phyloP scores from a whole-genome alignment of 352 stramenopile genomes.

The Elongisporangium senticosum region DNA sequence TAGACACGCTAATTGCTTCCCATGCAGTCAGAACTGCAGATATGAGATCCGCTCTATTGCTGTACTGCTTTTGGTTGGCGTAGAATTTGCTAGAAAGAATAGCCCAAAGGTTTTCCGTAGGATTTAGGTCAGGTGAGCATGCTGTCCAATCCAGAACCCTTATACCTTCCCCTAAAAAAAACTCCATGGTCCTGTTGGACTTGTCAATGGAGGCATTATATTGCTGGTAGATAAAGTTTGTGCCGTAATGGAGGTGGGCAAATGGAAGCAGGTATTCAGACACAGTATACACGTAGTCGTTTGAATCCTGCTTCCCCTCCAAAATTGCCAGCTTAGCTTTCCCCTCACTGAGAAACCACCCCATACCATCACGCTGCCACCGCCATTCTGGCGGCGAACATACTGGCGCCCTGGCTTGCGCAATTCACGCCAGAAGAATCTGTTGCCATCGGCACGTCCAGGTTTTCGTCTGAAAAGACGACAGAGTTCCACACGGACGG shows the following conservation, averaged over 20 bases:
- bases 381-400: conserved; percentile 11
- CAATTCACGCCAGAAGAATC: conserved; percentile 23
- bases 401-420: background rate
- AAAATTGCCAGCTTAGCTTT: conserved; percentile 11
- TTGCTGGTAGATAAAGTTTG: conserved; percentile 20
- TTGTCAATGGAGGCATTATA: conserved; percentile 19
- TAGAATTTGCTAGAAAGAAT: no score
- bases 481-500: conserved; percentile 14
- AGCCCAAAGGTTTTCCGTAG: no score
- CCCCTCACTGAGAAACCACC: conserved; percentile 9
- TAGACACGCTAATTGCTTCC: no score
- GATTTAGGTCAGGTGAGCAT: conserved; percentile 12
- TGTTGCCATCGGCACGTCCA: conserved; percentile 29
- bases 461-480: conserved; percentile 39
- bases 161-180: conserved; percentile 11
- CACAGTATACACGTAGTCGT: conserved; percentile 18
- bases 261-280: conserved; percentile 23
- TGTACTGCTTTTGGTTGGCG: no score
- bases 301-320: conserved; percentile 11
- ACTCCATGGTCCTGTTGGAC: conserved; percentile 8
- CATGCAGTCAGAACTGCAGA: no score
- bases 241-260: conserved; percentile 13
- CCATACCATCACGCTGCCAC: conserved; percentile 19
- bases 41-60: no score
- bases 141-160: conserved; percentile 18